Conservation (phyloP, 1,284 basidiomycete genomes). For the Schizopora paradoxa region DNA sequence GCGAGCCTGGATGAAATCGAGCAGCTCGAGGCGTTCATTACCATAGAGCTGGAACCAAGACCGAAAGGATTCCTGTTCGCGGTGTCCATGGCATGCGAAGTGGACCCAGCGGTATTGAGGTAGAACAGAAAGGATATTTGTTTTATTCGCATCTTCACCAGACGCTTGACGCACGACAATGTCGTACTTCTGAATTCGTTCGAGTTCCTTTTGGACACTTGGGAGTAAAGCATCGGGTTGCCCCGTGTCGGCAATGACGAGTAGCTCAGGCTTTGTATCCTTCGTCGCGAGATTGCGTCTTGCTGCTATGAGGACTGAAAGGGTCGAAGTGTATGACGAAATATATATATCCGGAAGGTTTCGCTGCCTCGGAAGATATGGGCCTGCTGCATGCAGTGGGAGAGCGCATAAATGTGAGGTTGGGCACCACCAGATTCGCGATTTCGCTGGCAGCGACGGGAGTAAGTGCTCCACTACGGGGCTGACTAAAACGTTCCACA, state of each 20-base stretch:
- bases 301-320: constrained; percentile 28
- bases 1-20: constrained; percentile 25
- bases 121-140: constrained; percentile 17
- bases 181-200: constrained; percentile 16
- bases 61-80: too few relatives aligned
- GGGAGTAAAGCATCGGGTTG: constrained; percentile 9
- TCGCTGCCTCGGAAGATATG: constrained; percentile 15
- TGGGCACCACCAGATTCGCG: constrained; percentile 43
- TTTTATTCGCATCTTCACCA: neutral
- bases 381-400: constrained; percentile 38
- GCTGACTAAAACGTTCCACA: constrained; percentile 31
- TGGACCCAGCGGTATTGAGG: too few relatives aligned
- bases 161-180: neutral
- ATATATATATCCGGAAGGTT: constrained; percentile 29
- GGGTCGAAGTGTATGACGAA: constrained; percentile 35
- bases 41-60: too few relatives aligned
- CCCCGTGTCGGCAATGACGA: constrained; percentile 25
- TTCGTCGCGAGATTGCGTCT: constrained; percentile 9
- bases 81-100: too few relatives aligned
- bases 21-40: constrained; percentile 23
- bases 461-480: constrained; percentile 28
- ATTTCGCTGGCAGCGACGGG: constrained; percentile 18
- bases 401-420: constrained; percentile 30
- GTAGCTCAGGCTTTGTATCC: constrained; percentile 10
- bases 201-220: constrained; percentile 11